Evolutionary conservation across 768 basidiomycete species (phyloP).

Genomic region (Lyophyllum decastes): DNA sequence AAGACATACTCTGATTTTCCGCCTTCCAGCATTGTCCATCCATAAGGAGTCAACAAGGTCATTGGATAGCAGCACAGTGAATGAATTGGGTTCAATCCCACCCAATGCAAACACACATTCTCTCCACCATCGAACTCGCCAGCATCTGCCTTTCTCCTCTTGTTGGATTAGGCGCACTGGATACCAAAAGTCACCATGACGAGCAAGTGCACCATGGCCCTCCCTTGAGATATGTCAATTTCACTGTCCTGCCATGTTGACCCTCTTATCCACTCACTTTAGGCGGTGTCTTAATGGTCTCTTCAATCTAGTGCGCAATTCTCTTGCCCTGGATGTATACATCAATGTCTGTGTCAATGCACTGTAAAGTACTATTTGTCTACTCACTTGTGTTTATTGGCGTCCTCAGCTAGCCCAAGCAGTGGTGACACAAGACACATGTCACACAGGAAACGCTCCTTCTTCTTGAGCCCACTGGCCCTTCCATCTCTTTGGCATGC

Average conservation of each 20-base stretch:
- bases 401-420: background rate
- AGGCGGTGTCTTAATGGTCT: background rate
- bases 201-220: slow-evolving; percentile 20
- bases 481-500: slow-evolving; percentile 26
- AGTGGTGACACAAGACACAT: slow-evolving; percentile 3
- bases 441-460: slow-evolving; percentile 18
- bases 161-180: slow-evolving; percentile 23
- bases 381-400: background rate
- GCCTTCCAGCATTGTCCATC: background rate
- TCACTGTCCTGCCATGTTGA: background rate
- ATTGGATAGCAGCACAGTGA: background rate
- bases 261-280: background rate
- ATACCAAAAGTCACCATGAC: slow-evolving; percentile 22
- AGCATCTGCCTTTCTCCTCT: background rate
- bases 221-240: slow-evolving; percentile 3
- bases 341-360: background rate
- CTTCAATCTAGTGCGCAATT: background rate
- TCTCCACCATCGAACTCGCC: slow-evolving; percentile 19
- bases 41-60: background rate
- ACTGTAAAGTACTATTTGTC: background rate
- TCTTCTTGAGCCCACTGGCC: slow-evolving; percentile 14
- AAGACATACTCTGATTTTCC: slow-evolving; percentile 1
- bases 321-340: background rate
- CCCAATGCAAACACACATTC: background rate
- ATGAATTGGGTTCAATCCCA: background rate